Evolutionary conservation across 2,329 filamentous ascomycete species (phyloP).

Genomic region (Exophiala spinifera): DNA sequence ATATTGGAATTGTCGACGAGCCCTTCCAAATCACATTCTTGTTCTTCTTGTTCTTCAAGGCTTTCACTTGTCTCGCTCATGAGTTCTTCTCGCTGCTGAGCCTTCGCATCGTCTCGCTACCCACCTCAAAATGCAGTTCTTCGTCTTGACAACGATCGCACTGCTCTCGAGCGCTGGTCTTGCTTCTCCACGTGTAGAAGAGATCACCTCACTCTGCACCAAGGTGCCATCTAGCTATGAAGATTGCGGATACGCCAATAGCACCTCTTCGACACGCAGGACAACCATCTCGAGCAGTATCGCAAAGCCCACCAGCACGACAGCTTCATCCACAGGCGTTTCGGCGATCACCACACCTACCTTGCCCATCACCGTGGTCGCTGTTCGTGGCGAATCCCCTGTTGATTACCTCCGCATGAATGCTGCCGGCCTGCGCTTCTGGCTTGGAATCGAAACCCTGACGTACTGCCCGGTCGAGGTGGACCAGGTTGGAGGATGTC

Average conservation of each 20-base stretch:
- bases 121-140: background rate
- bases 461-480: conserved; percentile 50
- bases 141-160: no score
- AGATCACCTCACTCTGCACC: background rate
- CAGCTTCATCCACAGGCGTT: conserved; percentile 4
- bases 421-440: conserved; percentile 50
- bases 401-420: conserved; percentile 49
- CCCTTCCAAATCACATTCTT: conserved; percentile 1
- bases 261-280: conserved; percentile 8
- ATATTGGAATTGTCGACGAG: conserved; percentile 4
- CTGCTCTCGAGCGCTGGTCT: background rate
- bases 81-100: background rate
- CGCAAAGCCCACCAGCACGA: conserved; percentile 10
- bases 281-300: conserved; percentile 12
- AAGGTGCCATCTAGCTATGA: background rate
- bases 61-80: background rate
- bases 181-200: background rate
- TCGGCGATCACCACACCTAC: conserved; percentile 19
- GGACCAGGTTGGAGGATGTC: conserved; percentile 38
- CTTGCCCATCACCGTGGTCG: conserved; percentile 43
- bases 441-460: conserved; percentile 45
- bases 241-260: conserved; percentile 3
- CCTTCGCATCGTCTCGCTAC: background rate
- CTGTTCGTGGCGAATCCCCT: conserved; percentile 46
- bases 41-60: background rate